Evolutionary conservation across 768 basidiomycete species (phyloP).

Genomic region (Chalciporus pseudorubinellus): DNA sequence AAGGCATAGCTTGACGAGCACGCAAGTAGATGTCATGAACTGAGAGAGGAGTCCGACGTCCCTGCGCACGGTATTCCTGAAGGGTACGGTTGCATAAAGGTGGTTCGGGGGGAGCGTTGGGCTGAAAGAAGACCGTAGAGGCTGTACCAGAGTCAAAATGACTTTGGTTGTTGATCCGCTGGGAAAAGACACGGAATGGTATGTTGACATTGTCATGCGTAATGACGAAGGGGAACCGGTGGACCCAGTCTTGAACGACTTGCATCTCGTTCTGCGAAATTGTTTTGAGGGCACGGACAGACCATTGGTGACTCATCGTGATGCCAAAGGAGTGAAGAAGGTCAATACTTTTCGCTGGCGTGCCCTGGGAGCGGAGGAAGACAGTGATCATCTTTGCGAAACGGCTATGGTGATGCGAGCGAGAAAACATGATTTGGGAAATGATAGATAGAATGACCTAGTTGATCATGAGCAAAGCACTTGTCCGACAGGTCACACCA

Average conservation of each 20-base stretch:
- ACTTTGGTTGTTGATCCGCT: constrained; percentile 35
- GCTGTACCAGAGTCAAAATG: constrained; percentile 38
- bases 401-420: constrained; percentile 20
- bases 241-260: constrained; percentile 7
- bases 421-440: constrained; percentile 28
- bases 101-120: constrained; percentile 13
- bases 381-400: constrained; percentile 34
- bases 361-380: constrained; percentile 38
- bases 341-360: constrained; percentile 38
- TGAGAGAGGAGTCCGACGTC: constrained; percentile 22
- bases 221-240: constrained; percentile 29
- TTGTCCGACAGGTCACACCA: no score
- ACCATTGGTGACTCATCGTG: constrained; percentile 42
- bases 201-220: constrained; percentile 40
- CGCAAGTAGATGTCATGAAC: constrained; percentile 23
- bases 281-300: constrained; percentile 4
- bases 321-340: constrained; percentile 36
- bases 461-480: no score
- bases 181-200: constrained; percentile 36
- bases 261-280: constrained; percentile 1
- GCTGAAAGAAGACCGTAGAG: constrained; percentile 33
- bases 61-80: constrained; percentile 19
- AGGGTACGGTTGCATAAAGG: constrained; percentile 19
- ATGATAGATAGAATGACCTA: constrained; percentile 29
- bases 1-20: constrained; percentile 7